Conservation (phyloP, 225 moss, liverwort and hornwort genomes). For the Antitrichia curtipendula region DNA sequence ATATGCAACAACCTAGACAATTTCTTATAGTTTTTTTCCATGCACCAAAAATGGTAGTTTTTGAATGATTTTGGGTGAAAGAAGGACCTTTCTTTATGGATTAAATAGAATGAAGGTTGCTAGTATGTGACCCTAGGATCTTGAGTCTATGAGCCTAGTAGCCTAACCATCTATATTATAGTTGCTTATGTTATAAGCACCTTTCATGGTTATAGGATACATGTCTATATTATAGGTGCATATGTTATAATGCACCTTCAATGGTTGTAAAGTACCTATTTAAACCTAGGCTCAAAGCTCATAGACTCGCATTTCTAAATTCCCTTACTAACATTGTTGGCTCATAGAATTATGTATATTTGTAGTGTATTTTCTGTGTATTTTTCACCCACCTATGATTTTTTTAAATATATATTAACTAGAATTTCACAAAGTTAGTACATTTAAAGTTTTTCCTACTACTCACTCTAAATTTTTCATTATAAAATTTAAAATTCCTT, state of each 20-base stretch:
- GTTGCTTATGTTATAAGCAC: too few species aligned
- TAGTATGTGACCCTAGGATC: too few species aligned
- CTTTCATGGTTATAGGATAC: too few species aligned
- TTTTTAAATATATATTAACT: neutral
- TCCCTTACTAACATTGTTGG: too few species aligned
- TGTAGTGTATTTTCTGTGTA: fast-evolving
- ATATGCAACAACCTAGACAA: neutral
- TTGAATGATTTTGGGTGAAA: neutral
- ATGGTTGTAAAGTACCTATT: too few species aligned
- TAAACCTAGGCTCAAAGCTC: too few species aligned
- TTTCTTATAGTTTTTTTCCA: neutral
- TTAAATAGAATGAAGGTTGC: too few species aligned
- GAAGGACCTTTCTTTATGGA: neutral
- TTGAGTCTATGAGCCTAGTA: too few species aligned
- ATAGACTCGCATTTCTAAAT: too few species aligned
- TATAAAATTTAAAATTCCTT: neutral
- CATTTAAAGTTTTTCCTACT: neutral
- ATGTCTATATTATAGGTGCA: too few species aligned
- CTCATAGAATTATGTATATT: neutral
- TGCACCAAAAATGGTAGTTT: neutral
- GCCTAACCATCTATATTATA: too few species aligned
- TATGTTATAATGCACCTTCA: too few species aligned
- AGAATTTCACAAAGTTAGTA: neutral
- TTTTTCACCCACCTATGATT: neutral
- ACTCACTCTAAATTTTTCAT: neutral